phyloP scores from a whole-genome alignment of 1,284 basidiomycete genomes.

The Microbotryum silenes-acaulis region DNA sequence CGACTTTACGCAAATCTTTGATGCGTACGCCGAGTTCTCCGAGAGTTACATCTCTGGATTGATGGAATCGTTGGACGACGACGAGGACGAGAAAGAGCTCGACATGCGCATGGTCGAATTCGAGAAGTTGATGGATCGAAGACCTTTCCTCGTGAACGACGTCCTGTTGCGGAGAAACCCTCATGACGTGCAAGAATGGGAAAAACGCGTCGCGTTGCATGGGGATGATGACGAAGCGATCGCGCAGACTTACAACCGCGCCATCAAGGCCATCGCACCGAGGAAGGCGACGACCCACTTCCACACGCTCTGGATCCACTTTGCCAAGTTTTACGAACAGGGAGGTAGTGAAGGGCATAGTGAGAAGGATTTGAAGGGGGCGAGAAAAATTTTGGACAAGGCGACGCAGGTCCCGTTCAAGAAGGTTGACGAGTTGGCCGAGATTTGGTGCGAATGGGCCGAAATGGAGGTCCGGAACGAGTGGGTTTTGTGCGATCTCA shows the following conservation, averaged over 20 bases:
- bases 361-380: conserved; percentile 72
- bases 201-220: conserved; percentile 90
- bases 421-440: conserved; percentile 93
- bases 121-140: conserved; percentile 86
- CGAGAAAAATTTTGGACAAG: conserved; percentile 86
- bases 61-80: conserved; percentile 72
- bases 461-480: conserved; percentile 95
- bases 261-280: conserved; percentile 80
- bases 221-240: conserved; percentile 88
- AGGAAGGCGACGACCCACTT: conserved; percentile 86
- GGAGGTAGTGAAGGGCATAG: conserved; percentile 58
- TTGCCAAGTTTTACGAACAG: conserved; percentile 95
- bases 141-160: conserved; percentile 95
- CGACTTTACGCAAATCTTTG: conserved; percentile 97
- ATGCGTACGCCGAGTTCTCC: conserved; percentile 89
- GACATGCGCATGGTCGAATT: conserved; percentile 87
- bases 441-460: conserved; percentile 99
- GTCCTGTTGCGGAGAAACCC: conserved; percentile 89
- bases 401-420: conserved; percentile 86
- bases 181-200: conserved; percentile 99
- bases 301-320: conserved; percentile 85
- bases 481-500: conserved; percentile 56
- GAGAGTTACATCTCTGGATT: conserved; percentile 84
- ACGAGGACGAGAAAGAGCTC: conserved; percentile 74
- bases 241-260: conserved; percentile 82